phyloP scores from a whole-genome alignment of 2,329 filamentous ascomycete species.

The Diplodia scrobiculata region DNA sequence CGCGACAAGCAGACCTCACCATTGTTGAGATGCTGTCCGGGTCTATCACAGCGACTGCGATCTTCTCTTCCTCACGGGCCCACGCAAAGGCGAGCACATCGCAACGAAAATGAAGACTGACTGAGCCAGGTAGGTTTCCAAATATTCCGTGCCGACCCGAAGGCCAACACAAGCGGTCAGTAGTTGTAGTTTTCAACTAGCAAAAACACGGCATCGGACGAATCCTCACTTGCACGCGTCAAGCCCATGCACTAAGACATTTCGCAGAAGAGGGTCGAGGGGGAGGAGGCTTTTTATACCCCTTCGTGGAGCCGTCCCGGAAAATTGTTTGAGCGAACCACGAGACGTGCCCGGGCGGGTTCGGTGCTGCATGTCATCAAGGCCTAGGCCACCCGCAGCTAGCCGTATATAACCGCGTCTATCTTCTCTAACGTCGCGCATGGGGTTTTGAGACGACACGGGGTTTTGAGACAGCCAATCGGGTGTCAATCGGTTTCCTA shows the following conservation, averaged over 20 bases:
- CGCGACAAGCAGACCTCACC: background rate
- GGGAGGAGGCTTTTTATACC: conserved; percentile 2
- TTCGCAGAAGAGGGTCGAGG: conserved; percentile 38
- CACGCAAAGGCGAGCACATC: background rate
- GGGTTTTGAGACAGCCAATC: too few species aligned
- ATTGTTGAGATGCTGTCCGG: background rate
- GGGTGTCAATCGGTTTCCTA: too few species aligned
- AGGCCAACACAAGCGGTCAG: conserved; percentile 74
- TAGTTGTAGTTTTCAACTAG: conserved; percentile 85
- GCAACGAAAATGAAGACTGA: conserved; percentile 15
- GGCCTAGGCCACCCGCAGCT: too few species aligned
- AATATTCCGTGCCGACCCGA: conserved; percentile 78
- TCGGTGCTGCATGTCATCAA: too few species aligned
- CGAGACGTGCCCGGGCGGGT: too few species aligned
- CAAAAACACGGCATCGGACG: conserved; percentile 86
- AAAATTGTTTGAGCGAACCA: too few species aligned
- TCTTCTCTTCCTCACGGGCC: conserved; percentile 3
- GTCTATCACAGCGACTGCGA: too few species aligned
- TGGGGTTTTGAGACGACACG: too few species aligned
- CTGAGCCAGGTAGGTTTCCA: conserved; percentile 53
- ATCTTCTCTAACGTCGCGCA: too few species aligned
- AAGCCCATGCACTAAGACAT: conserved; percentile 72
- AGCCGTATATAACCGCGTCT: too few species aligned
- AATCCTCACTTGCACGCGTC: conserved; percentile 85
- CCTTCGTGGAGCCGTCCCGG: background rate